Percentiles rank a stretch among this genome's conserved stretches.
Conservation (phyloP, 225 moss, liverwort and hornwort genomes). For the Anthoceros angustus region DNA sequence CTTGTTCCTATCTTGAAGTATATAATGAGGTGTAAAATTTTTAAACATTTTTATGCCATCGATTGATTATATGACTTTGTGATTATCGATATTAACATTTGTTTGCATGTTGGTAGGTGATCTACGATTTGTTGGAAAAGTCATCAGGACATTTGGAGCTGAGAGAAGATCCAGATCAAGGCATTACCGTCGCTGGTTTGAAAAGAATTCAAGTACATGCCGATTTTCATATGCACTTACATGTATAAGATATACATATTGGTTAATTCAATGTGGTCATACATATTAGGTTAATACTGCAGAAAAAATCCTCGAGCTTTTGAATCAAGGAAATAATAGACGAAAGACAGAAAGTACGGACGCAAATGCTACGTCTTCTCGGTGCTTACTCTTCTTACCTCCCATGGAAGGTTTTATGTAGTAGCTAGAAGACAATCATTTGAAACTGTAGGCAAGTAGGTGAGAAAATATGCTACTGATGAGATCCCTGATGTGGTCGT, state of each 20-base stretch:
- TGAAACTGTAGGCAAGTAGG: too few species aligned
- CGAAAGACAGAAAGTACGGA: conserved; percentile 84
- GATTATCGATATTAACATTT: neutral
- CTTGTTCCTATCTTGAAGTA: conserved; percentile 73
- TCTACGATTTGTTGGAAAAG: conserved; percentile 59
- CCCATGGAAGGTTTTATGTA: too few species aligned
- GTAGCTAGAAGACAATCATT: too few species aligned
- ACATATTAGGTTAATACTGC: conserved; percentile 48
- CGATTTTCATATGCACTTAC: neutral
- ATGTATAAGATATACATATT: neutral
- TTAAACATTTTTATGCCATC: neutral
- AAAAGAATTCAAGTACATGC: conserved; percentile 47
- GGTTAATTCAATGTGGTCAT: neutral
- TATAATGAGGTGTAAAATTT: conserved; percentile 46
- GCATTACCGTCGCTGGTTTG: conserved; percentile 70
- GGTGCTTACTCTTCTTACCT: conserved; percentile 14
- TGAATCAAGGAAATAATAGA: conserved; percentile 66
- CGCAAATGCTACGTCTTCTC: conserved; percentile 73
- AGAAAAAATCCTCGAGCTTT: conserved; percentile 66
- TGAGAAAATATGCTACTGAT: neutral
- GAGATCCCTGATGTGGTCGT: neutral
- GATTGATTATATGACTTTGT: neutral
- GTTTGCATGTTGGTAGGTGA: conserved; percentile 28
- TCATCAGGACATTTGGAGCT: conserved; percentile 67
- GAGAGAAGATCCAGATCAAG: conserved; percentile 75